Percentiles rank a stretch among this genome's conserved stretches.
Conservation (phyloP, 768 basidiomycete species). For the Clavulina sp. region DNA sequence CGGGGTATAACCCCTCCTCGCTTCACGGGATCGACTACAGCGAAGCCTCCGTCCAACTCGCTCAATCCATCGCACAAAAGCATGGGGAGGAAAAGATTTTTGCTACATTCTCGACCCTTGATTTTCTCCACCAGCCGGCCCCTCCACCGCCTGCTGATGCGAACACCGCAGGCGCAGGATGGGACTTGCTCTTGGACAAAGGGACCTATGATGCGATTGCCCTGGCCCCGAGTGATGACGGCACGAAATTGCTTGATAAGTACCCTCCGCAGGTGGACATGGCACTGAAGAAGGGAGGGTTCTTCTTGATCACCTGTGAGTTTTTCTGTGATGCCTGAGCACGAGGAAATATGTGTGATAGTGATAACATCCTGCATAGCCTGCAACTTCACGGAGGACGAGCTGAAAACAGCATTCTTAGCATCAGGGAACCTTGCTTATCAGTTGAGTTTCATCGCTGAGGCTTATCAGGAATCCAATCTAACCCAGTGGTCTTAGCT, state of each 20-base stretch:
- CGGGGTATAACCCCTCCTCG: slow-evolving; percentile 35
- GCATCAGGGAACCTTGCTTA: slow-evolving; percentile 35
- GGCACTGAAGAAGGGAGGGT: slow-evolving; percentile 46
- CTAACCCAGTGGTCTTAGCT: slow-evolving; percentile 26
- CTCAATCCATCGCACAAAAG: not conserved
- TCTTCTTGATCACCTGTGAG: slow-evolving; percentile 69
- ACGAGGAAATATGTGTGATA: too few relatives aligned
- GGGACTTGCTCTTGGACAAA: slow-evolving; percentile 72
- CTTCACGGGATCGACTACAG: slow-evolving; percentile 67
- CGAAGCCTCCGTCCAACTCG: not conserved
- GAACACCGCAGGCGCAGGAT: slow-evolving; percentile 22
- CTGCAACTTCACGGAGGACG: slow-evolving; percentile 74
- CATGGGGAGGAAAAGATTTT: not conserved
- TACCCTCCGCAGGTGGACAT: slow-evolving; percentile 42
- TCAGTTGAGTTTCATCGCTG: slow-evolving; percentile 32
- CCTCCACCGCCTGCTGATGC: slow-evolving; percentile 21
- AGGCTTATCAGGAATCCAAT: not conserved
- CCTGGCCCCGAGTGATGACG: slow-evolving; percentile 37
- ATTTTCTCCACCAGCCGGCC: not conserved
- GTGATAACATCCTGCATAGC: slow-evolving; percentile 29
- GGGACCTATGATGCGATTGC: slow-evolving; percentile 84
- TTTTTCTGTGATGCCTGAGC: too few relatives aligned
- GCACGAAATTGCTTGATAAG: slow-evolving; percentile 31
- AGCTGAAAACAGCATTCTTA: slow-evolving; percentile 39
- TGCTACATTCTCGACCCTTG: not conserved